Evolutionary conservation across 495 filamentous ascomycete genomes (phyloP).

Genomic region (Tuber indicum): DNA sequence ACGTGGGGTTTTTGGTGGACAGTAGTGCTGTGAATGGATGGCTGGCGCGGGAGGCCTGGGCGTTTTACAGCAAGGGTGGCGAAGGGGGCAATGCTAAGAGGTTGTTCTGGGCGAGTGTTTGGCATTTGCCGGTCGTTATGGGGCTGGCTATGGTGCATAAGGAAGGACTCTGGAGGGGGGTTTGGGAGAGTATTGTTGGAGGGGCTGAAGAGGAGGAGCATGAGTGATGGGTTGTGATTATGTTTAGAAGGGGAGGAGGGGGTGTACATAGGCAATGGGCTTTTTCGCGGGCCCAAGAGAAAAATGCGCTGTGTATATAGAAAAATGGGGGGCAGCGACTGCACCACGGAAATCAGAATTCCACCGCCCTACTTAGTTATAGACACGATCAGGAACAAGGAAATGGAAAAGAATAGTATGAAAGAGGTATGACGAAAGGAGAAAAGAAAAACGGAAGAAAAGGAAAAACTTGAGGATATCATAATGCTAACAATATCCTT

Average conservation of each 20-base stretch:
- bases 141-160: slow-evolving; percentile 88
- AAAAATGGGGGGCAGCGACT: neutral
- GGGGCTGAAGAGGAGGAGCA: slow-evolving; percentile 46
- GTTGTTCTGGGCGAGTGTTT: slow-evolving; percentile 95
- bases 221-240: slow-evolving; percentile 22
- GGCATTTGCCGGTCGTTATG: slow-evolving; percentile 88
- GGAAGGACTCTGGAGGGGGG: slow-evolving; percentile 83
- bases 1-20: slow-evolving; percentile 74
- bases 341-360: neutral
- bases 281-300: neutral
- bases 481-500: neutral
- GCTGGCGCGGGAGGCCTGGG: slow-evolving; percentile 72
- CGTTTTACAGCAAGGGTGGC: slow-evolving; percentile 74
- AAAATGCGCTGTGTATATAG: neutral
- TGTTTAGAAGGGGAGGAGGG: neutral
- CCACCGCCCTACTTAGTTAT: neutral
- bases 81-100: slow-evolving; percentile 72
- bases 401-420: neutral
- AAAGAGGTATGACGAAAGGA: neutral
- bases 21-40: slow-evolving; percentile 79
- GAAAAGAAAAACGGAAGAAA: neutral
- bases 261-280: neutral
- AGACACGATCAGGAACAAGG: neutral
- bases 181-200: slow-evolving; percentile 55
- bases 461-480: neutral